A percentile compares a stretch with the other conserved stretches of the same genome.
Evolutionary conservation across 1,284 basidiomycete species (phyloP).

Genomic region (Phenoliferia sp.): DNA sequence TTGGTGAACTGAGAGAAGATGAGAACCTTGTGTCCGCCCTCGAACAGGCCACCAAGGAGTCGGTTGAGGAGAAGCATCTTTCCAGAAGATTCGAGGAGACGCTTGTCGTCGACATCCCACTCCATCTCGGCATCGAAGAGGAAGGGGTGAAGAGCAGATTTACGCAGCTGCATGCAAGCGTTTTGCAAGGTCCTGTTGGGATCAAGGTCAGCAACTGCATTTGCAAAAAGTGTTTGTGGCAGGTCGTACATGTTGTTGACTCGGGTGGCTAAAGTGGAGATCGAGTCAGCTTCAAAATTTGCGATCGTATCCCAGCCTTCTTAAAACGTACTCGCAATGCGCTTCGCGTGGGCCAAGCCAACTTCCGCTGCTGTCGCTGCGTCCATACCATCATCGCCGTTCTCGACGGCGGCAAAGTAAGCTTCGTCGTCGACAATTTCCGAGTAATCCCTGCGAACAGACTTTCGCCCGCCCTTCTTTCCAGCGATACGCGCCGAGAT

Average conservation of each 20-base stretch:
- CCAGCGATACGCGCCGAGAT: neutral
- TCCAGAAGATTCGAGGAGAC: constrained; percentile 67
- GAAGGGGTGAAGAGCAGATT: constrained; percentile 68
- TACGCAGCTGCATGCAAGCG: constrained; percentile 85
- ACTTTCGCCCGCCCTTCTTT: neutral
- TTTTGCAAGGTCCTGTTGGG: constrained; percentile 61
- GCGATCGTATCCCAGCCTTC: neutral
- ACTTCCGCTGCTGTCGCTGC: constrained; percentile 6
- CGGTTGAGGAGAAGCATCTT: constrained; percentile 96
- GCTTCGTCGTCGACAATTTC: neutral
- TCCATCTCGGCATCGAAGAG: constrained; percentile 65
- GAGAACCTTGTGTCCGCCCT: constrained; percentile 73
- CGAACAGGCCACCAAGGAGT: constrained; percentile 77
- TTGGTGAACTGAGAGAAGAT: constrained; percentile 92
- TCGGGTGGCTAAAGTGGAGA: neutral
- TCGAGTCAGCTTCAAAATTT: neutral
- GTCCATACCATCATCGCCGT: constrained; percentile 1
- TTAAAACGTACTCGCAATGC: neutral
- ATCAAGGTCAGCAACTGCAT: neutral
- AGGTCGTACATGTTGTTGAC: neutral
- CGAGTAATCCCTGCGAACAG: neutral
- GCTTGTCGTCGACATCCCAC: constrained; percentile 50
- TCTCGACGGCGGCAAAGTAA: neutral
- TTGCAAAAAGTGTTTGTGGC: neutral
- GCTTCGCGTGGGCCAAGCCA: constrained; percentile 1